These are phyloP conservation scores for Psilocybe sp. DNA, from an alignment of 768 basidiomycete species.

Conservation along the genomic window DNA sequence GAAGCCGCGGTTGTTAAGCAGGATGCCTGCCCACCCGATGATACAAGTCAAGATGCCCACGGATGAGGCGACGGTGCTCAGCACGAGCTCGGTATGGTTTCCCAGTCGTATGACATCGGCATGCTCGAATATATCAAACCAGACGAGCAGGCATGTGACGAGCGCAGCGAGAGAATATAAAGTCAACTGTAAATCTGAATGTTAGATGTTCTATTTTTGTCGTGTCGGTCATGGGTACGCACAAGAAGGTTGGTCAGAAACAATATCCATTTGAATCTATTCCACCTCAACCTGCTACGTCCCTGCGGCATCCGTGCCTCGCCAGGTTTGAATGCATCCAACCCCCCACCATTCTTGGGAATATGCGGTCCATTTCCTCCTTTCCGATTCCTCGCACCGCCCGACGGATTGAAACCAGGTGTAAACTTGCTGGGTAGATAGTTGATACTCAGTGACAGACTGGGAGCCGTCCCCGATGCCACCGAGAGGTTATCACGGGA, in stretches of 20 bases:
- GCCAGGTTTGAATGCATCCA: constrained; percentile 57
- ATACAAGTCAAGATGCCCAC: constrained; percentile 63
- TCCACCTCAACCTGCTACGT: constrained; percentile 59
- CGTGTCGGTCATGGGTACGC: constrained; percentile 11
- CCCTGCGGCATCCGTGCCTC: constrained; percentile 51
- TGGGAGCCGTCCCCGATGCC: constrained; percentile 27
- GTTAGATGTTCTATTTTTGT: neutral
- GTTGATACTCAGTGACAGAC: constrained; percentile 64
- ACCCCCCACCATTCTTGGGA: constrained; percentile 66
- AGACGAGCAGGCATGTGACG: constrained; percentile 66
- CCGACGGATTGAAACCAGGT: constrained; percentile 28
- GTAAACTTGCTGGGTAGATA: constrained; percentile 80
- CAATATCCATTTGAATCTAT: constrained; percentile 79
- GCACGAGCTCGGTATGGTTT: constrained; percentile 62
- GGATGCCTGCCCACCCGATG: constrained; percentile 78
- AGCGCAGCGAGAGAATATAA: constrained; percentile 58
- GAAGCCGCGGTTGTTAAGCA: constrained; percentile 85
- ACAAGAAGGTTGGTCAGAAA: constrained; percentile 62
- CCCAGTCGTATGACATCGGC: constrained; percentile 72
- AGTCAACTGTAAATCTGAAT: constrained; percentile 34
- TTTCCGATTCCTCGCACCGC: constrained; percentile 37
- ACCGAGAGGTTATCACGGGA: constrained; percentile 16
- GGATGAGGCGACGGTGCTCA: constrained; percentile 65
- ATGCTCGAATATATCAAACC: constrained; percentile 71
- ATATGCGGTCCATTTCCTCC: constrained; percentile 28